These are phyloP conservation scores for Botrytis paeoniae DNA, from an alignment of 2,329 filamentous ascomycete species.

Conservation along the genomic window DNA sequence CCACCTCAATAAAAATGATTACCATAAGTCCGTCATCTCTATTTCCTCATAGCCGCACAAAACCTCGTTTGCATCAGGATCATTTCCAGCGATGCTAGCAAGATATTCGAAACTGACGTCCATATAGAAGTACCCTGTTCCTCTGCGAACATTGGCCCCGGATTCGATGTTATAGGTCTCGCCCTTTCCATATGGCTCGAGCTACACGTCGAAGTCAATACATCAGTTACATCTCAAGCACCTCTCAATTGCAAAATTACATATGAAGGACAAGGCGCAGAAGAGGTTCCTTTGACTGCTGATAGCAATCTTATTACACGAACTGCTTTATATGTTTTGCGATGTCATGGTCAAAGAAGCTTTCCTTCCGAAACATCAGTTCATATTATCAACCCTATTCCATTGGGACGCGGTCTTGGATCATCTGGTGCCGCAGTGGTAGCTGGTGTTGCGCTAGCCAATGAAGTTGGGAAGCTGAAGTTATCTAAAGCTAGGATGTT, in stretches of 20 bases:
- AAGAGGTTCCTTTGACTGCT: conserved; percentile 77
- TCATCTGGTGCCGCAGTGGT: conserved; percentile 95
- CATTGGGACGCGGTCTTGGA: conserved; percentile 86
- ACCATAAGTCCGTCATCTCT: conserved; percentile 28
- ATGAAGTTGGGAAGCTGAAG: conserved; percentile 77
- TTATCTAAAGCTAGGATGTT: conserved; percentile 79
- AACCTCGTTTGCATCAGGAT: background rate
- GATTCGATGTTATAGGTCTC: conserved; percentile 96
- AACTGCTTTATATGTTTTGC: conserved; percentile 88
- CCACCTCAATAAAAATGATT: conserved; percentile 24
- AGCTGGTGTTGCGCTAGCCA: conserved; percentile 88
- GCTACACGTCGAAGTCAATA: conserved; percentile 74
- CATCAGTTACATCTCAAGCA: conserved; percentile 52
- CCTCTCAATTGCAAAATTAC: conserved; percentile 85
- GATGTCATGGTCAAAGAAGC: conserved; percentile 80
- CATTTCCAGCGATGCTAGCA: background rate
- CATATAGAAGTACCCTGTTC: conserved; percentile 72
- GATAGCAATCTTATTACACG: conserved; percentile 90
- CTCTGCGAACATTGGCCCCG: conserved; percentile 94
- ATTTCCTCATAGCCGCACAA: background rate
- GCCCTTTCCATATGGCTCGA: conserved; percentile 93
- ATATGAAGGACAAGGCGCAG: conserved; percentile 73
- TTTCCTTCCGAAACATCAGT: conserved; percentile 88
- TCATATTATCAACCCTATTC: conserved; percentile 94
- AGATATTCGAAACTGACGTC: conserved; percentile 5